Evolutionary conservation across 2,329 filamentous ascomycete species (phyloP), one percentile per base, ranked within the genome.

Genomic region (Alternaria angustiovoidea): DNA sequence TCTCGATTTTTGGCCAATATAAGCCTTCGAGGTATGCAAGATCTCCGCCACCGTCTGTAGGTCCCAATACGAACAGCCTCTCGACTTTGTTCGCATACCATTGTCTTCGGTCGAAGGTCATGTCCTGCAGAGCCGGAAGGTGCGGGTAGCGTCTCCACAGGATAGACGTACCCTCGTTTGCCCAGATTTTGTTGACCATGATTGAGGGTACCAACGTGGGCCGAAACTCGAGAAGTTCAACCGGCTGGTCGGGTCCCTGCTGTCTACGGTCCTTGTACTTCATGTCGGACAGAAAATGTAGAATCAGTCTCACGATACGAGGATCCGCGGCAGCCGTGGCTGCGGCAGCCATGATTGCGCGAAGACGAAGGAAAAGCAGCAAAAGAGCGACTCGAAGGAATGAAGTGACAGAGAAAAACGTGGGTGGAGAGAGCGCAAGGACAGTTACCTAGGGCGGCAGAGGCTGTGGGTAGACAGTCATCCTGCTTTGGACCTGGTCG

Each of bases 61-160:
- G 65, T 7, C 64, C 67, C 18, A 69, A 57, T 3, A 68, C 58
- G 49, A 73, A 76, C 8, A 75, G 54, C 9, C 62, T 59, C 41
- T 74, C 64, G 12, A 77, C 62, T 43, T 76, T 77, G 62, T 66
- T 69, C 30, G 75, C 74, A 54, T 78, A 77, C 57, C 69, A 66
- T 51, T 78, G 74, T 22, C 66, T 61, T 24, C 73, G 63, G 8
- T 63, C 57, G 28, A 39, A 51, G 4, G 56, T 28, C 70, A 78
- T 74, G 18, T 34, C 24, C 41, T 61, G 55, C 16, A 78, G 34
- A 11, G 71, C 68, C 7, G 67, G 69, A 51, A 77, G 63, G 51
- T 74, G 67, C 36, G 75, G 73, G 57, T 72, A 75, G 39, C 70
- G 65, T 44, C 56, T 72, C 75, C 74, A 78, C 9, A 76, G 57